phyloP scores from a whole-genome alignment of 805 yeast species.

The Starmerella floris region DNA sequence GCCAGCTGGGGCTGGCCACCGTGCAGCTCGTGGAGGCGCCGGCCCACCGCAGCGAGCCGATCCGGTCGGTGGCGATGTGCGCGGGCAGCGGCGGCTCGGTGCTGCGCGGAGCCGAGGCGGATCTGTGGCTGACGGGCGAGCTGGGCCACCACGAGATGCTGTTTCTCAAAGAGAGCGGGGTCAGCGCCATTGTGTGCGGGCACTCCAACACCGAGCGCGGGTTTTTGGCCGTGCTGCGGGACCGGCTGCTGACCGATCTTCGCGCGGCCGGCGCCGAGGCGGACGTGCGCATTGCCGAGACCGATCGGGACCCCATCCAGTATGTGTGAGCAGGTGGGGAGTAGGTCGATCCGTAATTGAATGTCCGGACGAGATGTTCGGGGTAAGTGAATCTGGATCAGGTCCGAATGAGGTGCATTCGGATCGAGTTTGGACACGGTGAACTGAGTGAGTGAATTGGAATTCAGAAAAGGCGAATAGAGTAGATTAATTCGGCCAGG shows the following conservation, averaged over 20 bases:
- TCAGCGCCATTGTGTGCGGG: conserved; percentile 62
- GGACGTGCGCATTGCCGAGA: conserved; percentile 32
- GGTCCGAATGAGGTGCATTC: too few relatives aligned
- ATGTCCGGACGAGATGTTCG: too few relatives aligned
- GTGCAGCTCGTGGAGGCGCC: conserved; percentile 46
- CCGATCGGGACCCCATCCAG: conserved; percentile 53
- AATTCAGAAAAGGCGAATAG: too few relatives aligned
- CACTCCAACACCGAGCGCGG: conserved; percentile 93
- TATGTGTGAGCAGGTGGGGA: conserved; percentile 25
- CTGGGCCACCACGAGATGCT: conserved; percentile 86
- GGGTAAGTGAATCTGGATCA: too few relatives aligned
- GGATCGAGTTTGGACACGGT: too few relatives aligned
- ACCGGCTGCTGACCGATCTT: conserved; percentile 37
- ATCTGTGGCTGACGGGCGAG: conserved; percentile 81
- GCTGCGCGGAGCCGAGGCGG: conserved; percentile 43
- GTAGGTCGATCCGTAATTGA: too few relatives aligned
- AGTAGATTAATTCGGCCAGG: too few relatives aligned
- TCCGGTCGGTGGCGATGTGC: conserved; percentile 64
- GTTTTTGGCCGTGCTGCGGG: conserved; percentile 43
- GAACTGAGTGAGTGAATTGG: too few relatives aligned
- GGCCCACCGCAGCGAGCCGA: conserved; percentile 23
- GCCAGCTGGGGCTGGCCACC: conserved; percentile 36
- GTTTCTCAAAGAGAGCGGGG: conserved; percentile 54
- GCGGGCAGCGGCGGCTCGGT: conserved; percentile 91
- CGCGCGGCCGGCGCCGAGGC: conserved; percentile 19